Base-by-base conservation (phyloP, 2,329 filamentous ascomycete genomes). In the Sarocladium brachiariae region DNA sequence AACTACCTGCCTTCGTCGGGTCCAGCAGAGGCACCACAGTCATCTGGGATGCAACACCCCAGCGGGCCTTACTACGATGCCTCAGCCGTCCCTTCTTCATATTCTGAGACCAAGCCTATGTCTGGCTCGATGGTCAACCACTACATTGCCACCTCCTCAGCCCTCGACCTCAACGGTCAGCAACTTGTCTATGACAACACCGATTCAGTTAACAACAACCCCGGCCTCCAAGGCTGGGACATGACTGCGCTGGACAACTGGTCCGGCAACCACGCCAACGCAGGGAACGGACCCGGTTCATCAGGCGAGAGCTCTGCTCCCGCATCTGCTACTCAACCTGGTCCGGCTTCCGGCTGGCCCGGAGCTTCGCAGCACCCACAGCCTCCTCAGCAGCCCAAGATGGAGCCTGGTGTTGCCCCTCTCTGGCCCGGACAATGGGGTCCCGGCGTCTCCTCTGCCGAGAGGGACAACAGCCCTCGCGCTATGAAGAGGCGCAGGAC, bases 161-260 rank as follows among this genome's bases (percentile, higher is more conserved):
- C 58, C 4, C 56, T 70, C 25, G 67, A 68, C 33, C 53, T 68
- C 30, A 59, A 62, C 8, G 60, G 55, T 51, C 57, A 62, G 13
- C 30, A 37, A 14, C 60, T 67, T 23, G 64, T 63, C 30, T 70
- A 69, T 53, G 67, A 69, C 45, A 30, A 13, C 30, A 14, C 38
- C 11, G 61, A 62, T 53, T 53, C 59, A 4, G 59, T 59, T 33
- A 63, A 61, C 50, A 63, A 67, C 39, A 49, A n/a, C n/a, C n/a
- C 60, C 9, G 56, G 57, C 39, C 61, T 70, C 2, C 64, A 66
- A 49, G 61, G 62, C 46, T 70, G 68, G 68, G 67, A 69, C 53
- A 66, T 70, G 58, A 56, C 63, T 27, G 57, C 63, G 2, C 56
- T 70, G 49, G 67, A 70, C 51, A 51, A 57, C 24, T 70, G 67